Evolutionary conservation across 768 basidiomycete genomes (phyloP), one percentile per base, ranked within the genome.

Genomic region (Dentipellis sp.): DNA sequence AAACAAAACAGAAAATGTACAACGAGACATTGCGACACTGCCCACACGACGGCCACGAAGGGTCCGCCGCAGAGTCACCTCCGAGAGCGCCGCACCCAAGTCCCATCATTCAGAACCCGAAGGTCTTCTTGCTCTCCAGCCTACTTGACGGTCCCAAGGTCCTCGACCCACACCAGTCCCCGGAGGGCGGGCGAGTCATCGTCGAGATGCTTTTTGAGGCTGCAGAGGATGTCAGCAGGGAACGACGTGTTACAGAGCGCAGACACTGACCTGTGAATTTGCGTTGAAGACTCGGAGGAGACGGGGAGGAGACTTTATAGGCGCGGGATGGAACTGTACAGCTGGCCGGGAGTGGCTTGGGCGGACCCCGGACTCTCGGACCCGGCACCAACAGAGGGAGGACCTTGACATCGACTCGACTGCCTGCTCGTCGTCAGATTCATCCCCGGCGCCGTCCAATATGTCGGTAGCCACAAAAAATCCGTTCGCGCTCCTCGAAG

Each of bases 381-480:
- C 29, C 29, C 29, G 29, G 29, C 29, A 29, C 29, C 29, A 29
- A 29, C 29, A 29, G 29, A 29, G 29, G 29, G 29, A 29, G 29
- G 29, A 29, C 29, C 29, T 29, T 29, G 29, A 29, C 29, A 29
- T 29, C 29, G 29, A 29, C 16, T 48, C 34, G 22, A 52, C 42
- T 59, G 51, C 59, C 35, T 53, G 53, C 34, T 53, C 21, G 17
- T 53, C 65, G 75, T 77, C 76, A 73, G 71, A 29, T 3, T 29
- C 29, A 29, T 29, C 29, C 3, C 29, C 29, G 77, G 79, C 82
- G 78, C 82, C 82, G 80, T 76, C 80, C 74, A 81, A 72, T 68
- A 91, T 92, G 88, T 90, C 89, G 87, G 88, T 91, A 82, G 89
- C 86, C 76, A 83, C 83, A 69, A 83, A 75, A 81, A 91, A 91